phyloP scores from a whole-genome alignment of 176 grass and related monocot species.

The Phyllostachys edulis region DNA sequence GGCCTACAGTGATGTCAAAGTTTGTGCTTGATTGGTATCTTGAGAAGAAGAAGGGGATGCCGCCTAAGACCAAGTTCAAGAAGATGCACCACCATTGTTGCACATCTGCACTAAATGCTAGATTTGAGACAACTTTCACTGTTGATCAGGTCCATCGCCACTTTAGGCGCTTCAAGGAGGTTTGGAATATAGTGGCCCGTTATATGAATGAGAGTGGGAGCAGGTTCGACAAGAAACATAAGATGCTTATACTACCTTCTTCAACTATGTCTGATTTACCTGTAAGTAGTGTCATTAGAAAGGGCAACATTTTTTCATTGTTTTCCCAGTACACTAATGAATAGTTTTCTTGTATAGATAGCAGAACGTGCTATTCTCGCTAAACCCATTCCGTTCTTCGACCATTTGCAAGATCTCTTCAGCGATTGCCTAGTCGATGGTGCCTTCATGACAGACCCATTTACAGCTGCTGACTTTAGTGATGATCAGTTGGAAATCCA shows the following conservation, averaged over 20 bases:
- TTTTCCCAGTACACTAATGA: conserved; percentile 13
- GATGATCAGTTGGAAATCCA: conserved; percentile 44
- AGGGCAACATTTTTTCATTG: background rate
- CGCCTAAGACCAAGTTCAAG: conserved; percentile 52
- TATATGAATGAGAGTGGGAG: conserved; percentile 35
- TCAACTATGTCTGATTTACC: conserved; percentile 45
- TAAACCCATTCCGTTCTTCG: conserved; percentile 51
- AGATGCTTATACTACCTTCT: conserved; percentile 49
- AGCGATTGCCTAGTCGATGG: conserved; percentile 38
- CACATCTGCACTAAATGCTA: conserved; percentile 42
- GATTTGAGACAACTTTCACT: conserved; percentile 44
- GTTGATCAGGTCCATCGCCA: conserved; percentile 57
- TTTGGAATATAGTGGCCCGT: conserved; percentile 42
- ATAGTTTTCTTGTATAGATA: conserved; percentile 40
- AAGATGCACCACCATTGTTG: conserved; percentile 45
- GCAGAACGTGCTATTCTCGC: conserved; percentile 46
- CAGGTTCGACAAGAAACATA: conserved; percentile 45
- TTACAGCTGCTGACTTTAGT: conserved; percentile 15
- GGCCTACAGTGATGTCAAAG: conserved; percentile 52
- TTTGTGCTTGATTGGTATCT: conserved; percentile 62
- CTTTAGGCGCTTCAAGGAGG: conserved; percentile 57
- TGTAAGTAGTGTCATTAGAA: conserved; percentile 40
- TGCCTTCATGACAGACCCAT: conserved; percentile 27
- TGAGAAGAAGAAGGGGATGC: conserved; percentile 50
- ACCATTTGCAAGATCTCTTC: conserved; percentile 47